Conservation (phyloP, 2,329 filamentous ascomycete species). For the Curvularia eragrostidis region DNA sequence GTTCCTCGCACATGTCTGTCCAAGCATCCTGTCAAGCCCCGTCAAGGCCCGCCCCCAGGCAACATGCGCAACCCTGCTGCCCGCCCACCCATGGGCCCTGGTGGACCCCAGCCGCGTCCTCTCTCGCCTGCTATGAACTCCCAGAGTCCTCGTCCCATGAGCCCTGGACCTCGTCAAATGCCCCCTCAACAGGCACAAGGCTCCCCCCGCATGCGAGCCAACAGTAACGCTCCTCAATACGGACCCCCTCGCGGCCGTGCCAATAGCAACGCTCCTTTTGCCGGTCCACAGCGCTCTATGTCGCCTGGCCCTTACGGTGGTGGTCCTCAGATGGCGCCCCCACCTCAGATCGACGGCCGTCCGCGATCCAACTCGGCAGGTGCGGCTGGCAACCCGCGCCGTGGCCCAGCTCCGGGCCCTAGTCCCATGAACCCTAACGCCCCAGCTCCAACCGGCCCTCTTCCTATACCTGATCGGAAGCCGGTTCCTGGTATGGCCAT, state of each 20-base stretch:
- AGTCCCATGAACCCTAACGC: conserved; percentile 49
- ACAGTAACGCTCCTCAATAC: background rate
- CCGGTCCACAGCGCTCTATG: conserved; percentile 46
- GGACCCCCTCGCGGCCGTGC: conserved; percentile 41
- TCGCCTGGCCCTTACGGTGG: conserved; percentile 51
- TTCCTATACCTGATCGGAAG: conserved; percentile 52
- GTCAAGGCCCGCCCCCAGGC: conserved; percentile 57
- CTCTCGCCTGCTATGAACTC: conserved; percentile 58
- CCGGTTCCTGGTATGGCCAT: conserved; percentile 57
- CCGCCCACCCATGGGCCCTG: conserved; percentile 42
- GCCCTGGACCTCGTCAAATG: conserved; percentile 46
- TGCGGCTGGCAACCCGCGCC: conserved; percentile 36
- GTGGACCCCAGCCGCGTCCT: conserved; percentile 42
- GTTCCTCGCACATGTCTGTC: conserved; percentile 93
- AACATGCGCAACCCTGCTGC: conserved; percentile 41
- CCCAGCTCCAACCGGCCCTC: conserved; percentile 2
- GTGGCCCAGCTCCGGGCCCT: conserved; percentile 42
- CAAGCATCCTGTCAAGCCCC: conserved; percentile 87
- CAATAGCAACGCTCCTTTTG: conserved; percentile 50
- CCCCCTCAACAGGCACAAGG: conserved; percentile 30
- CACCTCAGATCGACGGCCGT: conserved; percentile 41
- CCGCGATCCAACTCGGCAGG: conserved; percentile 50
- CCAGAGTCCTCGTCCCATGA: conserved; percentile 51
- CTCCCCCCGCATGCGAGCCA: conserved; percentile 31
- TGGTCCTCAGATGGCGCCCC: conserved; percentile 42